These are phyloP conservation scores for Pinus tabuliformis DNA, from an alignment of 75 land plant species.

Conservation along the genomic window DNA sequence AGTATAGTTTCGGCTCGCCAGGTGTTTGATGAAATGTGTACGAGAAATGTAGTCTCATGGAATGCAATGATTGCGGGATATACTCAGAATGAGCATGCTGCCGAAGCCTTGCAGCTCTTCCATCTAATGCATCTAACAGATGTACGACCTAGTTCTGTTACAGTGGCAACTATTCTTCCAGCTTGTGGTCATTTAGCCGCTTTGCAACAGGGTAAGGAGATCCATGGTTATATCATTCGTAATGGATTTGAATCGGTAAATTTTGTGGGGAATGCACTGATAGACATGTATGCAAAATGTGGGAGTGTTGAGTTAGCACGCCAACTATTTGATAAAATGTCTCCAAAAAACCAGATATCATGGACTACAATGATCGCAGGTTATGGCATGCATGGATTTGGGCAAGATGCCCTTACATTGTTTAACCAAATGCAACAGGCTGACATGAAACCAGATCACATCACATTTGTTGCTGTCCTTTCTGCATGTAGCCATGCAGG, in stretches of 20 bases:
- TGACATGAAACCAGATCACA: slow-evolving; percentile 32
- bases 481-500: slow-evolving; percentile 25
- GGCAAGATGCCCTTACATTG: slow-evolving; percentile 17
- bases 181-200: slow-evolving; percentile 15
- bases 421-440: slow-evolving; percentile 36
- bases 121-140: slow-evolving; percentile 5
- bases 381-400: slow-evolving; percentile 15
- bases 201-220: slow-evolving; percentile 10
- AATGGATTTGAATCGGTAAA: slow-evolving; percentile 4
- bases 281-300: slow-evolving; percentile 31
- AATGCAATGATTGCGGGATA: slow-evolving; percentile 18
- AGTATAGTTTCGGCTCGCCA: slow-evolving; percentile 2
- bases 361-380: slow-evolving; percentile 26
- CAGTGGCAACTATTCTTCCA: slow-evolving; percentile 10
- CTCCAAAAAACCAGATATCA: slow-evolving; percentile 9
- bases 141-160: slow-evolving; percentile 14
- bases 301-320: slow-evolving; percentile 21
- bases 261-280: slow-evolving; percentile 17
- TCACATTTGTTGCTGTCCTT: slow-evolving; percentile 30
- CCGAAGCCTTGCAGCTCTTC: slow-evolving; percentile 10
- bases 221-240: slow-evolving; percentile 11
- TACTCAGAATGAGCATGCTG: slow-evolving; percentile 9
- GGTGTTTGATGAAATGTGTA: slow-evolving; percentile 14
- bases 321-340: slow-evolving; percentile 16
- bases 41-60: slow-evolving; percentile 10